Evolutionary conservation across 306 rosid genomes (phyloP).

Genomic region (Astragalus membranaceus): DNA sequence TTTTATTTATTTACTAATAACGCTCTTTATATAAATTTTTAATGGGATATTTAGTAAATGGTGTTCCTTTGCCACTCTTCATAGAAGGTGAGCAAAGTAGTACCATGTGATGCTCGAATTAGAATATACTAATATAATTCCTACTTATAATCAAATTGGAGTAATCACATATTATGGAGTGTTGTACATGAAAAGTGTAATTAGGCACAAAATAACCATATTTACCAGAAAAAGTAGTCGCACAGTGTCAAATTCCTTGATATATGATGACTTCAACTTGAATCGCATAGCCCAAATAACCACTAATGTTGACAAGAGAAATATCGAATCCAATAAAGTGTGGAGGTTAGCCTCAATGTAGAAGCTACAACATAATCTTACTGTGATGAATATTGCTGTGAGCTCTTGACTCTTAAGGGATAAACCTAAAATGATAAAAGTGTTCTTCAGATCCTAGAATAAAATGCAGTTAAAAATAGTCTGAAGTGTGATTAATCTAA

Average conservation of each 20-base stretch:
- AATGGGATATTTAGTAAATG: neutral
- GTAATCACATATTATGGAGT: neutral
- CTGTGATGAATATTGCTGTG: conserved; percentile 49
- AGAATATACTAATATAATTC: too few relatives aligned
- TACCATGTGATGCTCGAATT: too few relatives aligned
- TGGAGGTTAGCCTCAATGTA: conserved; percentile 37
- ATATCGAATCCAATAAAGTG: conserved; percentile 38
- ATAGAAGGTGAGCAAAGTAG: too few relatives aligned
- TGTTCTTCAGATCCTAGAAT: neutral
- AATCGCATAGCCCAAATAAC: conserved; percentile 59
- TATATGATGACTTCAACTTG: conserved; percentile 57
- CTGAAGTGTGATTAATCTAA: too few relatives aligned
- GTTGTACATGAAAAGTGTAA: neutral
- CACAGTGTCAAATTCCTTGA: conserved; percentile 61
- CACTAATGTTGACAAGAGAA: conserved; percentile 45
- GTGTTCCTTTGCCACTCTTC: too few relatives aligned
- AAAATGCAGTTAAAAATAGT: neutral
- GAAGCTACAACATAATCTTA: conserved; percentile 37
- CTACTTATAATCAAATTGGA: neutral
- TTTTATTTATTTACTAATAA: too few relatives aligned
- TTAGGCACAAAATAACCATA: neutral
- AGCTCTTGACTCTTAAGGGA: conserved; percentile 74
- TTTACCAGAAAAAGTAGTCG: conserved; percentile 54
- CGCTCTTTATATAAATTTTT: too few relatives aligned
- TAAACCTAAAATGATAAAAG: conserved; percentile 41